A percentile compares a stretch with the other conserved stretches of the same genome.
phyloP scores from a whole-genome alignment of 1,139 yeast species.

The Torulaspora pretoriensis region DNA sequence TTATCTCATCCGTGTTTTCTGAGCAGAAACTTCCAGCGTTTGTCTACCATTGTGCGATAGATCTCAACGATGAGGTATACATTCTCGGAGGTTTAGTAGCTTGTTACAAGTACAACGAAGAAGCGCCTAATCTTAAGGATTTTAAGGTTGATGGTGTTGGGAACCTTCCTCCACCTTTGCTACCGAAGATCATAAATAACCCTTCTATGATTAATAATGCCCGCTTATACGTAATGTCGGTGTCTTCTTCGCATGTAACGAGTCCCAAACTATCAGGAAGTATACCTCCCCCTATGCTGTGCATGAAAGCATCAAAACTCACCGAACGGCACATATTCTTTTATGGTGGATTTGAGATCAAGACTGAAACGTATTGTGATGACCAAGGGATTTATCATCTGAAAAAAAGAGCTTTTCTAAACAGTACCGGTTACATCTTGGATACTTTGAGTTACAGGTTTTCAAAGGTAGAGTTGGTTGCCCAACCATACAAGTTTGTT shows the following conservation, averaged over 20 bases:
- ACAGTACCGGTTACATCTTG: conserved; percentile 42
- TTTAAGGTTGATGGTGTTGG: conserved; percentile 39
- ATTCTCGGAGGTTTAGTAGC: conserved; percentile 43
- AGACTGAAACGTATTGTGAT: conserved; percentile 33
- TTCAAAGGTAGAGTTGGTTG: conserved; percentile 38
- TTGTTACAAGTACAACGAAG: conserved; percentile 35
- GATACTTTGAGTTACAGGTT: conserved; percentile 41
- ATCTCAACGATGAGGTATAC: conserved; percentile 37
- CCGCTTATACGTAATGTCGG: conserved; percentile 36
- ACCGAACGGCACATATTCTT: conserved; percentile 41
- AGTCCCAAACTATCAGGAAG: conserved; percentile 35
- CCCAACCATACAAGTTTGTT: conserved; percentile 41
- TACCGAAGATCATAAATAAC: conserved; percentile 38
- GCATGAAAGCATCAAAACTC: conserved; percentile 39
- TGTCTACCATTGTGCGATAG: conserved; percentile 41
- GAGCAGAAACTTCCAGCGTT: conserved; percentile 39
- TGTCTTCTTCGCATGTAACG: conserved; percentile 38
- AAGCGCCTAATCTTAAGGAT: conserved; percentile 37
- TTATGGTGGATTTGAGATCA: conserved; percentile 47
- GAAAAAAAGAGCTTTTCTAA: conserved; percentile 37
- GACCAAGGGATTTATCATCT: conserved; percentile 33
- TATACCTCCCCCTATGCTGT: conserved; percentile 42
- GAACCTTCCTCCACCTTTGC: conserved; percentile 45
- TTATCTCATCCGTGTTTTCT: conserved; percentile 39
- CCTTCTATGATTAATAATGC: conserved; percentile 40